Conservation (phyloP, 441 rosid genomes). For the Euphorbia celastroides region DNA sequence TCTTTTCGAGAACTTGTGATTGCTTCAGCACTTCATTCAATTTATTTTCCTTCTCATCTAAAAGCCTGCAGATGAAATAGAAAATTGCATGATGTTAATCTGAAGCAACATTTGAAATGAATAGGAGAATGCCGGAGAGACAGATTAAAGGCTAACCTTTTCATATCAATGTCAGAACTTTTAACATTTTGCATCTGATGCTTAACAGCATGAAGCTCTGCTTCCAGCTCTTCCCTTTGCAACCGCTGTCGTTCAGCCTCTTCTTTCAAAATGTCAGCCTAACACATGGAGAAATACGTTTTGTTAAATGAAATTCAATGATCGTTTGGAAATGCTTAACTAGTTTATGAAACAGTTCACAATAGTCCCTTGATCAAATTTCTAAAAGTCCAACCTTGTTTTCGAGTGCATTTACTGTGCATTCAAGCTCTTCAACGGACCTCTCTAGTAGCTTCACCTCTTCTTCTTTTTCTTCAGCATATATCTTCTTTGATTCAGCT, state of each 20-base stretch:
- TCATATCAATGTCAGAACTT: conserved; percentile 61
- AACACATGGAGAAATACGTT: conserved; percentile 30
- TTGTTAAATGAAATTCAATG: conserved; percentile 12
- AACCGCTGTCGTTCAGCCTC: conserved; percentile 92
- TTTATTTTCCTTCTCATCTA: conserved; percentile 64
- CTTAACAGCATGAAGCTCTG: conserved; percentile 62
- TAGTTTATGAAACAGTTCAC: conserved; percentile 23
- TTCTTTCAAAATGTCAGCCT: conserved; percentile 87
- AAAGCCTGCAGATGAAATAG: conserved; percentile 38
- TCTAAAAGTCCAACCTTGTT: conserved; percentile 55
- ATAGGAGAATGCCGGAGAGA: conserved; percentile 1
- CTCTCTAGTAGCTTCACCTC: conserved; percentile 88
- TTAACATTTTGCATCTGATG: conserved; percentile 71
- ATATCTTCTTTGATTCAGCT: conserved; percentile 67
- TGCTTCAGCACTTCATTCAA: conserved; percentile 52
- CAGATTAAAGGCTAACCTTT: conserved; percentile 40
- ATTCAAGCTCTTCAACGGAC: conserved; percentile 92
- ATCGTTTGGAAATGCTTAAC: conserved; percentile 64
- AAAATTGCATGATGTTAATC: conserved; percentile 13
- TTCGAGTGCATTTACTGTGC: conserved; percentile 78
- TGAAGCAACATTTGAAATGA: conserved; percentile 15
- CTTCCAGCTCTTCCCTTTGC: conserved; percentile 92
- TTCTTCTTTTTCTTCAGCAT: conserved; percentile 83
- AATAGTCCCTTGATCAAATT: conserved; percentile 13
- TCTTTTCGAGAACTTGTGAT: conserved; percentile 52